Base-by-base conservation (phyloP, 2,329 filamentous ascomycete genomes). In the Fusarium musae region DNA sequence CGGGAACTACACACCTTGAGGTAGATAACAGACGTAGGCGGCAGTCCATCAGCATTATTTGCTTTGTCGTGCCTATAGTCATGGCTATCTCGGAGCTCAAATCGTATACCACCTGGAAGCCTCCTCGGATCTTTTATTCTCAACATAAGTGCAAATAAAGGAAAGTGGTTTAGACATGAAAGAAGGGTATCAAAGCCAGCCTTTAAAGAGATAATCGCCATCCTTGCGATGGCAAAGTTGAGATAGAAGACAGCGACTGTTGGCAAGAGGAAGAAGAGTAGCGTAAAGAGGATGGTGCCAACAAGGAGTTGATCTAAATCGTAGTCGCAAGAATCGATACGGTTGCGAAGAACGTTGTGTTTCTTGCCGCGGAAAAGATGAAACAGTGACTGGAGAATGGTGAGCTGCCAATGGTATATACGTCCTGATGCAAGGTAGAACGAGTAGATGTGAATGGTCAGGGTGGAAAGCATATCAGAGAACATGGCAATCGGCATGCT, bases 351-450 rank as follows among this genome's bases (percentile, higher is more conserved):
- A 21, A 99, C 93, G 76, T 99, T 99, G 80, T 97, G 93, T 82
- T 99, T 99, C 85, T 98, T 98, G 66, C 96, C 97, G 37, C 96
- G 93, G 80, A 99, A 99, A 15, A 99, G 91, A 81, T 99, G 97
- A 82, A 99, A 99, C n/a, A 99, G 90, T 16, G 96, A 98, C 74
- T 96, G 92, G 73, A 99, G 92, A 71, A 99, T 98, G 7, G 93
- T 97, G 69, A 99, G 91, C 83, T 99, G 96, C 96, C 96, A 99
- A 83, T 98, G 95, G 83, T 96, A 99, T 78, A 99, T 98, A 58
- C 96, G 92, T 6, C 96, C 96, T 13, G 95, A 97, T 21, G 97
- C 96, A 64, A 98, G 92, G 82, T 99, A 99, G 82, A 99, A 99
- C 3, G 93, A 97, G 85, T 98, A 97, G 63, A 99, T 98, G 82